Evolutionary conservation across 2,329 filamentous ascomycete genomes (phyloP).

Genomic region (Tolypocladium pustulatum): DNA sequence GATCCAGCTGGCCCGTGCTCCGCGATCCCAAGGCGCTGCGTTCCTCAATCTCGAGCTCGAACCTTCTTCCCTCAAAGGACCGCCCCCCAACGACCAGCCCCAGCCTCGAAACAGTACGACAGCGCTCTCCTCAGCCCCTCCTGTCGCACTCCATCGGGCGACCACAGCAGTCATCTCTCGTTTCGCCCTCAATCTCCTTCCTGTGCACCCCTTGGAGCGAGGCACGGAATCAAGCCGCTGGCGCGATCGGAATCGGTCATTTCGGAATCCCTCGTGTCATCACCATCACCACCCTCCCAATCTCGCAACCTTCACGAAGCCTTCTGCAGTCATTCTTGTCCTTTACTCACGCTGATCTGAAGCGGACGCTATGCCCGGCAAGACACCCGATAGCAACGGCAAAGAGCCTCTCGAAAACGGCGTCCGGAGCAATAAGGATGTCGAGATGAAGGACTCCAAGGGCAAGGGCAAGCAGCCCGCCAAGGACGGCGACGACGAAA

Average conservation of each 20-base stretch:
- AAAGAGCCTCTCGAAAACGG: slow-evolving; percentile 61
- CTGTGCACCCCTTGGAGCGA: neutral
- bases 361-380: slow-evolving; percentile 51
- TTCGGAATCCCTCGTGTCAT: neutral
- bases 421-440: slow-evolving; percentile 50
- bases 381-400: slow-evolving; percentile 63
- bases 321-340: neutral
- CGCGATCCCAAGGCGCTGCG: slow-evolving; percentile 9
- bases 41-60: slow-evolving; percentile 19
- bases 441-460: slow-evolving; percentile 64
- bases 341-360: neutral
- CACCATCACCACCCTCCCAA: neutral
- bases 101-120: neutral
- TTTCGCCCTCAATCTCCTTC: neutral
- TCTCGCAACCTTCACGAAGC: neutral
- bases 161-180: neutral
- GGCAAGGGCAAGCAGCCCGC: slow-evolving; percentile 51
- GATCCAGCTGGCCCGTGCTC: slow-evolving; percentile 5
- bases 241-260: slow-evolving; percentile 1
- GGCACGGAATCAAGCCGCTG: slow-evolving; percentile 1
- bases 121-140: neutral
- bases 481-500: slow-evolving; percentile 66
- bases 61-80: slow-evolving; percentile 17
- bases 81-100: slow-evolving; percentile 6
- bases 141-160: slow-evolving; percentile 2